These are phyloP conservation scores for Coniella vitis DNA, from an alignment of 2,329 filamentous ascomycete species.

Conservation along the genomic window DNA sequence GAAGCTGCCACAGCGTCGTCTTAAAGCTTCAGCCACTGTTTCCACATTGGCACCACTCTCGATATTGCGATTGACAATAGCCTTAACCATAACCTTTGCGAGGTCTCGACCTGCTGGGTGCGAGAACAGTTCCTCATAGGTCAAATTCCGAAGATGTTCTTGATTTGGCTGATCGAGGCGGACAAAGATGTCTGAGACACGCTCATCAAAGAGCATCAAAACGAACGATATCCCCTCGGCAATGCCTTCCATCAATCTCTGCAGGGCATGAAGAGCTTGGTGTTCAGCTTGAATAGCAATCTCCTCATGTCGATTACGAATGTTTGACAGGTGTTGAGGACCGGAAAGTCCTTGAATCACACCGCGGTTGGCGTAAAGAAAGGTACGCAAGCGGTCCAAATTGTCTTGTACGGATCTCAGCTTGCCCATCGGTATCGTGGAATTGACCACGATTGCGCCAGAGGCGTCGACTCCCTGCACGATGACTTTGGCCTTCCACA, in stretches of 20 bases:
- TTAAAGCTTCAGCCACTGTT: conserved; percentile 89
- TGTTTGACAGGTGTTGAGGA: conserved; percentile 73
- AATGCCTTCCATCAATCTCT: conserved; percentile 80
- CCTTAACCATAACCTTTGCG: conserved; percentile 90
- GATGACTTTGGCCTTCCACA: conserved; percentile 80
- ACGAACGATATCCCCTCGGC: conserved; percentile 97
- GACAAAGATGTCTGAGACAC: conserved; percentile 78
- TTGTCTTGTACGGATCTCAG: conserved; percentile 73
- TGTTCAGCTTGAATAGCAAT: conserved; percentile 90
- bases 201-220: conserved; percentile 88
- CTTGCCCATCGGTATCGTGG: conserved; percentile 61
- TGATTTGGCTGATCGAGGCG: conserved; percentile 65
- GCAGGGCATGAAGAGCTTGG: conserved; percentile 78
- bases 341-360: conserved; percentile 94
- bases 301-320: conserved; percentile 80
- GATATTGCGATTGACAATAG: conserved; percentile 96
- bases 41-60: conserved; percentile 95
- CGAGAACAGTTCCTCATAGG: conserved; percentile 83
- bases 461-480: conserved; percentile 42
- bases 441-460: conserved; percentile 56
- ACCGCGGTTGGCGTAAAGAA: conserved; percentile 78
- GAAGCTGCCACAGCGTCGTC: conserved; percentile 90
- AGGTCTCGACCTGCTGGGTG: conserved; percentile 74
- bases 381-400: conserved; percentile 69
- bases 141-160: conserved; percentile 66